Percentiles rank a stretch among this genome's conserved stretches.
Conservation (phyloP, 1,284 basidiomycete genomes). For the Ceratorhiza oryzae-sativae region DNA sequence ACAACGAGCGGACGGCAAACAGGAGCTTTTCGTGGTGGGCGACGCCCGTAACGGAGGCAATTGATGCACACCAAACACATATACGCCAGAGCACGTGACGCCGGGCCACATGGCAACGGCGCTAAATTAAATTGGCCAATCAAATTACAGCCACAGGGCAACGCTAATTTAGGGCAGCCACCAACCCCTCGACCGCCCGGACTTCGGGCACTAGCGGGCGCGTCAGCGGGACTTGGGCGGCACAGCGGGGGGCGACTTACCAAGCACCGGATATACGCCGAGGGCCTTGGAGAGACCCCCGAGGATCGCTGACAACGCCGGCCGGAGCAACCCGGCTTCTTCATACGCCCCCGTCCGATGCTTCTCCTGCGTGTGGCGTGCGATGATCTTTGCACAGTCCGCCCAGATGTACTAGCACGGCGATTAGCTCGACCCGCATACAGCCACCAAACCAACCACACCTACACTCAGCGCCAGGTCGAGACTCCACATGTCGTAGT, state of each 20-base stretch:
- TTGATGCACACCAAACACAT: conserved; percentile 32
- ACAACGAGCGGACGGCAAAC: conserved; percentile 18
- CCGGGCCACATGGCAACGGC: conserved; percentile 33
- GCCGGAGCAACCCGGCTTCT: background rate
- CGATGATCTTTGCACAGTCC: conserved; percentile 30
- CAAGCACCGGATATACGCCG: conserved; percentile 4
- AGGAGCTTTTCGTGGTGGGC: conserved; percentile 35
- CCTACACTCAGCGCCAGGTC: conserved; percentile 26
- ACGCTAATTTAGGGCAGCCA: background rate
- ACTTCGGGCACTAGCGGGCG: conserved; percentile 4
- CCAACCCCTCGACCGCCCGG: conserved; percentile 3
- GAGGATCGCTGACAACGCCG: conserved; percentile 20
- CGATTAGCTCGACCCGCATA: background rate
- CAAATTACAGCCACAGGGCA: background rate
- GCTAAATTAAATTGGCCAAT: background rate
- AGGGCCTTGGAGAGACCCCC: conserved; percentile 13
- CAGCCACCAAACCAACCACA: background rate
- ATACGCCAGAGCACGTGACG: conserved; percentile 24
- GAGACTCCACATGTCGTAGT: conserved; percentile 35
- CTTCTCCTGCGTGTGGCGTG: conserved; percentile 18
- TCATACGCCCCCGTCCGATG: conserved; percentile 1
- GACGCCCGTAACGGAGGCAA: conserved; percentile 34
- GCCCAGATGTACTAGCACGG: conserved; percentile 26
- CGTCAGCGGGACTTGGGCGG: background rate
- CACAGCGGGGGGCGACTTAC: background rate